A percentile compares a stretch with the other conserved stretches of the same genome.
phyloP scores from a whole-genome alignment of 2,329 filamentous ascomycete species.

The Aspergillus cejpii region DNA sequence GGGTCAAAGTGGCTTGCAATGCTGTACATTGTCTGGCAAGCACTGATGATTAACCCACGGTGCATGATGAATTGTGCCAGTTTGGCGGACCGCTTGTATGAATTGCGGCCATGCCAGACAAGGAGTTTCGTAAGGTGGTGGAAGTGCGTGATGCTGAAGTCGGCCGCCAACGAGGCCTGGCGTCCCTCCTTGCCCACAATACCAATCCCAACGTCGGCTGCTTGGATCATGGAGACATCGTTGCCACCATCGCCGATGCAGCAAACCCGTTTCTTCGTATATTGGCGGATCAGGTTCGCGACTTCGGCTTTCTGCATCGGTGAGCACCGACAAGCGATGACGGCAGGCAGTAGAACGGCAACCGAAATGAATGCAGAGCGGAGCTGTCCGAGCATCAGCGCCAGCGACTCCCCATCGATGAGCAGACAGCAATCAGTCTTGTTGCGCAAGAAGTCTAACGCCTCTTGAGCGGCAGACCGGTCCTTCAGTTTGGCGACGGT shows the following conservation, averaged over 20 bases:
- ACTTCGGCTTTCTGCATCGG: constrained; percentile 96
- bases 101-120: constrained; percentile 98
- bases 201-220: constrained; percentile 92
- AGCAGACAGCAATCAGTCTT: constrained; percentile 82
- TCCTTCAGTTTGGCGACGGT: constrained; percentile 79
- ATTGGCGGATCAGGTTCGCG: constrained; percentile 78
- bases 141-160: constrained; percentile 96
- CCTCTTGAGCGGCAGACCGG: constrained; percentile 77
- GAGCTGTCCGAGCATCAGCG: constrained; percentile 75
- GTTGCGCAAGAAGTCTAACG: constrained; percentile 78
- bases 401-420: constrained; percentile 87
- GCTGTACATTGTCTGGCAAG: constrained; percentile 96
- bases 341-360: constrained; percentile 79
- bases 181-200: constrained; percentile 97
- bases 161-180: constrained; percentile 88
- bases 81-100: constrained; percentile 92
- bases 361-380: constrained; percentile 78
- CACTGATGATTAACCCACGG: constrained; percentile 85
- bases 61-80: constrained; percentile 98
- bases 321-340: constrained; percentile 93
- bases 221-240: constrained; percentile 98
- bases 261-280: constrained; percentile 91
- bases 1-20: constrained; percentile 90
- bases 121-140: constrained; percentile 89
- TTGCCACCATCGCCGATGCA: constrained; percentile 98